Base-by-base conservation (phyloP, 1,284 basidiomycete species). In the Microbotryum lychnidis-dioicae region DNA sequence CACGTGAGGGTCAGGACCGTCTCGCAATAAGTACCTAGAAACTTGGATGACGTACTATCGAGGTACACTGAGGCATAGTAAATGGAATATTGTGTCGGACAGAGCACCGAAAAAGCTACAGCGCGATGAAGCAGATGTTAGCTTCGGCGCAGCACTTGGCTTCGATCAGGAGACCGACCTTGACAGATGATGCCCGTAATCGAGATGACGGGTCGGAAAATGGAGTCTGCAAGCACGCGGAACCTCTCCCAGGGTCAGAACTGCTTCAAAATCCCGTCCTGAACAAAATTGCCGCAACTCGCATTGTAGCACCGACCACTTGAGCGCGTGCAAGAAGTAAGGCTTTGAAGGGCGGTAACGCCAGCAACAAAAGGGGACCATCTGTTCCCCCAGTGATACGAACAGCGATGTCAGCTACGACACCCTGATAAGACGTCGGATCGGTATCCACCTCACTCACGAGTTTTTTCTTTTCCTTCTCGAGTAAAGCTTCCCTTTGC, bases 311-410 rank as follows among this genome's bases (percentile, higher is more conserved):
- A 69, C 64, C 9, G 60, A 76, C 47, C 69, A 87, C 77, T 89
- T 90, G 71, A 91, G 75, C 0, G 88, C 86, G 73, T 90, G 86
- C 84, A 91, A 86, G 73, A 92, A 92, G 75, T 92, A 90, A 0
- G 86, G 80, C 83, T 91, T 92, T 10, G 86, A 87, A 0, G 89
- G 87, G 45, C 89, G 78, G 74, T 85, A 91, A 68, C 87, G 79
- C 82, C 83, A 86, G 69, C 78, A 86, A 70, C 85, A 86, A 70
- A 87, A 82, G 83, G 86, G 54, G 27, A 57, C 48, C 29, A 7
- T 21, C 6, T n/a, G 9, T 21, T 31, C 21, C 7, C 14, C 18
- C 9, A 33, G 12, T 33, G 20, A 27, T 27, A 27, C 6, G 27
- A 27, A 27, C 14, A 6, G 1, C 31, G 4, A 52, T 6, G 50